Conservation (phyloP, 371 early-diverging fungal species). For the Syncephalastrum sp. region DNA sequence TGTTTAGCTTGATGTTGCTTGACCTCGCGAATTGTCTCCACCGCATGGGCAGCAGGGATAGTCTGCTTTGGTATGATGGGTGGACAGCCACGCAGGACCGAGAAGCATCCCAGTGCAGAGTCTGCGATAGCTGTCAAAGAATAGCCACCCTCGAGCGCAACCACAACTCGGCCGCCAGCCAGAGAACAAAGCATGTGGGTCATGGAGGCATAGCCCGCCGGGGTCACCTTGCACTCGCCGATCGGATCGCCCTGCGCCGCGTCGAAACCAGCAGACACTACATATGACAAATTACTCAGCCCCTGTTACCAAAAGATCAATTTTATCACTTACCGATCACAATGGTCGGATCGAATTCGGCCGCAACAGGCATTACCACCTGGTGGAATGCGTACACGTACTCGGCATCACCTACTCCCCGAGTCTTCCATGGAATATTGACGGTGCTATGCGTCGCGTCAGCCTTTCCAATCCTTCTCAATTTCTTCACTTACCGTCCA, state of each 20-base stretch:
- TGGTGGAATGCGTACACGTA: constrained; percentile 81
- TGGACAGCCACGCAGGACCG: constrained; percentile 67
- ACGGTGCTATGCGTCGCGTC: constrained; percentile 57
- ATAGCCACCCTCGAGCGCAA: constrained; percentile 87
- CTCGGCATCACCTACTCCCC: constrained; percentile 83
- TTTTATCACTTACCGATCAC: constrained; percentile 59
- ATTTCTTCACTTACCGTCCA: constrained; percentile 53
- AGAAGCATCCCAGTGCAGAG: constrained; percentile 76
- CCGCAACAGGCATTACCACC: constrained; percentile 79
- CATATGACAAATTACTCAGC: neutral
- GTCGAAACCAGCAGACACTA: constrained; percentile 91
- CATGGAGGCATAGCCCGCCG: constrained; percentile 85
- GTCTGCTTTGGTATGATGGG: constrained; percentile 37
- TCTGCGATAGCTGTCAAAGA: constrained; percentile 71
- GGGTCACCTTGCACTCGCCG: constrained; percentile 83
- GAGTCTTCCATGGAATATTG: constrained; percentile 86
- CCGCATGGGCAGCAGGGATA: constrained; percentile 39
- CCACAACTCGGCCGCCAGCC: constrained; percentile 71
- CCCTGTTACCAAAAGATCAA: neutral
- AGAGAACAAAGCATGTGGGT: constrained; percentile 73
- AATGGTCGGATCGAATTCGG: constrained; percentile 82
- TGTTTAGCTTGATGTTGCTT: constrained; percentile 45
- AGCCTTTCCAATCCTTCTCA: neutral
- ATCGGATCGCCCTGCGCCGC: constrained; percentile 84
- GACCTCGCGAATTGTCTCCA: constrained; percentile 50